phyloP scores from a whole-genome alignment of 768 basidiomycete species.

The Tremella fuciformis region DNA sequence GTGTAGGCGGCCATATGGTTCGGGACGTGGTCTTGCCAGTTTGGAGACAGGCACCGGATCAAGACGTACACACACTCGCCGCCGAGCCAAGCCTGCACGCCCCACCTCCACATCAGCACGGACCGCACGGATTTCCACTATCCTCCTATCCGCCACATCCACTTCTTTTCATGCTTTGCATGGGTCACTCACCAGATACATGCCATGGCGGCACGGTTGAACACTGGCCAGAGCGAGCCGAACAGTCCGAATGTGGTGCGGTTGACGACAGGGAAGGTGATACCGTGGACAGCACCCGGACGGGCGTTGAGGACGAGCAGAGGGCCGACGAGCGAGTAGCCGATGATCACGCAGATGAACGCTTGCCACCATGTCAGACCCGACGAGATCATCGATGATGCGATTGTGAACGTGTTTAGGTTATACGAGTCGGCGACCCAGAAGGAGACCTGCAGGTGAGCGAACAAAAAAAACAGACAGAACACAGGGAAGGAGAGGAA shows the following conservation, averaged over 20 bases:
- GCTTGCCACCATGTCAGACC: conserved; percentile 54
- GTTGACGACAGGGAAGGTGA: conserved; percentile 56
- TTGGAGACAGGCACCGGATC: conserved; percentile 72
- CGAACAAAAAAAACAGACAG: neutral
- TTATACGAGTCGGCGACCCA: conserved; percentile 73
- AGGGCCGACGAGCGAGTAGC: conserved; percentile 60
- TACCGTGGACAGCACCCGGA: conserved; percentile 71
- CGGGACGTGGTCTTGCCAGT: conserved; percentile 50
- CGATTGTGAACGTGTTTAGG: conserved; percentile 52
- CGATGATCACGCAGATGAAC: conserved; percentile 65
- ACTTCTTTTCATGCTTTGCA: no score
- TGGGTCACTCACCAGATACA: neutral
- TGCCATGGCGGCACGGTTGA: conserved; percentile 52
- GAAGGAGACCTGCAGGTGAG: conserved; percentile 51
- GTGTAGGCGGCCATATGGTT: conserved; percentile 71
- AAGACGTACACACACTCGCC: conserved; percentile 72
- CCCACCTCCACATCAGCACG: conserved; percentile 29
- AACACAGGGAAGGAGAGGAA: neutral
- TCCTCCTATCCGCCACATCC: no score
- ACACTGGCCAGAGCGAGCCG: conserved; percentile 74
- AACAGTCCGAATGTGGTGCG: conserved; percentile 75
- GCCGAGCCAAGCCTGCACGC: conserved; percentile 66
- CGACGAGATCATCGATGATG: conserved; percentile 44
- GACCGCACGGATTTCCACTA: no score
- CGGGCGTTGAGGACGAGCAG: conserved; percentile 75